Conservation (phyloP, 2,329 filamentous ascomycete genomes). For the Zalaria sp. region DNA sequence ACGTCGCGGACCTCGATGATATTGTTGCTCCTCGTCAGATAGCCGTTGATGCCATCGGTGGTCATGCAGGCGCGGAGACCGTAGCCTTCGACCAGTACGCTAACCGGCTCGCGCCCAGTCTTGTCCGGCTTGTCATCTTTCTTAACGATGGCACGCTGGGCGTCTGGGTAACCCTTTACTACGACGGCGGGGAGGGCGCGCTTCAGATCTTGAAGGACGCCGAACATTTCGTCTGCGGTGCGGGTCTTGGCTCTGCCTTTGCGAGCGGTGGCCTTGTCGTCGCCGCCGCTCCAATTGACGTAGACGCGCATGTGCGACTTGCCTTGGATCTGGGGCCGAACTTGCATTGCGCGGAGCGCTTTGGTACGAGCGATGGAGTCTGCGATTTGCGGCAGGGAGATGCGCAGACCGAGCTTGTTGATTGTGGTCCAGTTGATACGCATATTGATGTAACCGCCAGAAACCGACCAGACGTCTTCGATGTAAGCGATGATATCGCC, state of each 20-base stretch:
- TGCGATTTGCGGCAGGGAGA: constrained; percentile 59
- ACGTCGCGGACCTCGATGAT: constrained; percentile 81
- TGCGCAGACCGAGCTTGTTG: constrained; percentile 65
- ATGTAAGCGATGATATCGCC: constrained; percentile 68
- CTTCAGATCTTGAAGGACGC: constrained; percentile 73
- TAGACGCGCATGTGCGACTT: constrained; percentile 50
- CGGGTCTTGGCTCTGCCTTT: constrained; percentile 27
- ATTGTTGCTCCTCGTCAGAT: constrained; percentile 62
- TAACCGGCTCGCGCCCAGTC: constrained; percentile 42
- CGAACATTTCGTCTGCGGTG: constrained; percentile 46
- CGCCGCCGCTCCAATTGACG: constrained; percentile 43
- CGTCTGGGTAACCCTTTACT: constrained; percentile 79
- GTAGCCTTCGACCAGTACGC: constrained; percentile 79
- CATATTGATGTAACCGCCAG: constrained; percentile 63
- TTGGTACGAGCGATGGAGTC: constrained; percentile 65
- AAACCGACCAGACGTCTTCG: constrained; percentile 76
- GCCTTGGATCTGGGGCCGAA: constrained; percentile 13
- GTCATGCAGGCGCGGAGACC: constrained; percentile 82
- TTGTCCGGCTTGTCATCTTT: constrained; percentile 56
- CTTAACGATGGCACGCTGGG: constrained; percentile 76
- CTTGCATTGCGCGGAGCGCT: constrained; percentile 52
- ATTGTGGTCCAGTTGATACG: constrained; percentile 70
- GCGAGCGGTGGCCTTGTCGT: constrained; percentile 26
- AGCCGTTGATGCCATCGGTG: constrained; percentile 78
- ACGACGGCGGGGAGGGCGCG: constrained; percentile 69